A percentile compares a stretch with the other conserved stretches of the same genome.
phyloP scores from a whole-genome alignment of 2,329 filamentous ascomycete species.

The Ascochyta koolunga region DNA sequence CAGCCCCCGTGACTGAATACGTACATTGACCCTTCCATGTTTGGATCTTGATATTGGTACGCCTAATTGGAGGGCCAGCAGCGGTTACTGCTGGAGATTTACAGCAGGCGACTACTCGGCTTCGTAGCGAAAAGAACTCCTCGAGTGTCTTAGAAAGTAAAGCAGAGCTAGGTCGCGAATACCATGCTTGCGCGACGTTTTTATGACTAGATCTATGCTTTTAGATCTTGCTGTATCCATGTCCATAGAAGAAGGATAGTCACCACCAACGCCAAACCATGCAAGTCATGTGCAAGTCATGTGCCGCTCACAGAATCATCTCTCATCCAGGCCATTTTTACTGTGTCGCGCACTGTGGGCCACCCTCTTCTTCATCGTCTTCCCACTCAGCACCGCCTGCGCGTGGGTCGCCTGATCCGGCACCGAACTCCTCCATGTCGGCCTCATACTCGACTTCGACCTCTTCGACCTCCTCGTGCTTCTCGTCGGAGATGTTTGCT shows the following conservation, averaged over 20 bases:
- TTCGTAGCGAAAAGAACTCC: too few species aligned
- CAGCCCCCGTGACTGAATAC: too few species aligned
- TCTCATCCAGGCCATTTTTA: slow-evolving; percentile 51
- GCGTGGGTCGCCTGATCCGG: slow-evolving; percentile 70
- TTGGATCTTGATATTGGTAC: too few species aligned
- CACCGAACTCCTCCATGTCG: slow-evolving; percentile 83
- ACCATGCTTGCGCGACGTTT: neutral
- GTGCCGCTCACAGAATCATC: slow-evolving; percentile 22
- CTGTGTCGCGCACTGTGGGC: slow-evolving; percentile 75
- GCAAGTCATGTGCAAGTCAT: slow-evolving; percentile 26
- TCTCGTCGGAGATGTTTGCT: slow-evolving; percentile 60
- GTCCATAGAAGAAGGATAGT: slow-evolving; percentile 12
- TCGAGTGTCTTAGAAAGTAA: too few species aligned
- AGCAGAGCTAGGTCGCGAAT: too few species aligned
- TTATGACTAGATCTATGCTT: slow-evolving; percentile 4
- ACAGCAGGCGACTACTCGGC: too few species aligned
- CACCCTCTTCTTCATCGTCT: slow-evolving; percentile 66
- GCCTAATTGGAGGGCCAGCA: too few species aligned
- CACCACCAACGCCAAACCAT: slow-evolving; percentile 31
- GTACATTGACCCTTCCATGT: too few species aligned
- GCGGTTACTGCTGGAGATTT: too few species aligned
- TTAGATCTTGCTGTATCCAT: slow-evolving; percentile 3
- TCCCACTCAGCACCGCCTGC: slow-evolving; percentile 72
- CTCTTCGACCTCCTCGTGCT: slow-evolving; percentile 78
- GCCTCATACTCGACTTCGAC: slow-evolving; percentile 85